Evolutionary conservation across 2,329 filamentous ascomycete species (phyloP), one percentile per base, ranked within the genome.

Genomic region (Paramyrothecium roridum): DNA sequence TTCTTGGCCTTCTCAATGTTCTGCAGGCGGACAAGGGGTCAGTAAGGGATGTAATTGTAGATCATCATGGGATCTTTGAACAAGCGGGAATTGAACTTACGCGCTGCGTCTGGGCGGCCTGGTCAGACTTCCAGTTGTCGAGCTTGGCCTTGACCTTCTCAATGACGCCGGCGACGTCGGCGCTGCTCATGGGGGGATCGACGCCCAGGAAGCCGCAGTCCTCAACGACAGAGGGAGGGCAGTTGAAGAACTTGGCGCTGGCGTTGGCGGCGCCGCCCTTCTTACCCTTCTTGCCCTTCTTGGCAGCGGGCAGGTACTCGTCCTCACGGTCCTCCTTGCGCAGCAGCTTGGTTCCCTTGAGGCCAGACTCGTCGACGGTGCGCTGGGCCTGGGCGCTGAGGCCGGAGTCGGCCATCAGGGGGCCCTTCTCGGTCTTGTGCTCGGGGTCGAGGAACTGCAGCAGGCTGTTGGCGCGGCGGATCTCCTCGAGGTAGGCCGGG

Each of bases 1-100:
- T 93, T 93, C 80, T 96, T 89, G 58, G 95, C 95, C 76, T 97
- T 96, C 61, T 91, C 90, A 58, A 98, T 88, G 81, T 99, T 99
- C 95, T 98, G 67, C 26, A 45, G 23, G 43, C 37, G 37, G 37
- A 43, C 8, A 8, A 30, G 8, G 57, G 76, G 46, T 34, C 17
- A 50, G 22, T 68, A 76, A 67, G 56, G 62, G 60, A 53, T 34
- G 52, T 12, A 30, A 17, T 34, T 20, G 26, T 30, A 17, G 22
- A 21, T 17, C 43, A 22, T 21, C 7, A 56, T 34, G 47, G 11
- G 16, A n/a, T 43, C 13, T 20, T n/a, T 17, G 19, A 46, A 43
- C 43, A 34, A n/a, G 8, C 37, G 62, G 76, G 20, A n/a, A n/a
- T n/a, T 22, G 55, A 50, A 66, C 88, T 80, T 77, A 96, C 95